Evolutionary conservation across 2,329 filamentous ascomycete species (phyloP).

Genomic region (Penicillium sclerotiorum): DNA sequence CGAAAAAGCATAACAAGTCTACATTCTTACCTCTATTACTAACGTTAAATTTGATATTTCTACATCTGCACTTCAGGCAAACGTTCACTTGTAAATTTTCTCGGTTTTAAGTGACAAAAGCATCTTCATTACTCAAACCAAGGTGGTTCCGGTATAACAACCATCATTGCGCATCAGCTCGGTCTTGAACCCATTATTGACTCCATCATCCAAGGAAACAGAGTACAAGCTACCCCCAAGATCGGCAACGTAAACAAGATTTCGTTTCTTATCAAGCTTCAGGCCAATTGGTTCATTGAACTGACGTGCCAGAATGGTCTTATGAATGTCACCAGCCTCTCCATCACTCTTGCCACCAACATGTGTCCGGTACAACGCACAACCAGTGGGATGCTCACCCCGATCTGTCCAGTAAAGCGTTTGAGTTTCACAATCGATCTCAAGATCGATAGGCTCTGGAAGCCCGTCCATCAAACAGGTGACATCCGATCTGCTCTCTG

Average conservation of each 20-base stretch:
- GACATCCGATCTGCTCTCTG: slow-evolving; percentile 45
- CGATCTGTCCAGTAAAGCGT: slow-evolving; percentile 64
- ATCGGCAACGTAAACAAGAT: slow-evolving; percentile 31
- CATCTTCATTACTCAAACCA: no score
- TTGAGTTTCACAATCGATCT: slow-evolving; percentile 51
- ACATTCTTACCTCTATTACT: no score
- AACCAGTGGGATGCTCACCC: slow-evolving; percentile 53
- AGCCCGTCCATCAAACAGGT: slow-evolving; percentile 48
- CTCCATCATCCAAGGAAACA: neutral
- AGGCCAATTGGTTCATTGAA: slow-evolving; percentile 5
- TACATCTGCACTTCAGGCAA: no score
- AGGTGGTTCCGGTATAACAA: neutral
- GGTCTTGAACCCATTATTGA: no score
- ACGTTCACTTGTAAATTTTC: no score
- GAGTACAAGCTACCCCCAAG: slow-evolving; percentile 31
- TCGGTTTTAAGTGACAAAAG: no score
- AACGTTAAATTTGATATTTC: no score
- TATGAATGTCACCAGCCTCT: neutral
- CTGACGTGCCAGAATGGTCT: neutral
- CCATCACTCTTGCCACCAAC: slow-evolving; percentile 29
- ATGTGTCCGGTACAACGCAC: neutral
- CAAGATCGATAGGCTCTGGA: slow-evolving; percentile 62
- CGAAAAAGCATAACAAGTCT: no score
- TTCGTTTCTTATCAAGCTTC: slow-evolving; percentile 22
- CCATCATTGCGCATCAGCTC: neutral